phyloP scores from a whole-genome alignment of 768 basidiomycete genomes.

The Panus rudis region DNA sequence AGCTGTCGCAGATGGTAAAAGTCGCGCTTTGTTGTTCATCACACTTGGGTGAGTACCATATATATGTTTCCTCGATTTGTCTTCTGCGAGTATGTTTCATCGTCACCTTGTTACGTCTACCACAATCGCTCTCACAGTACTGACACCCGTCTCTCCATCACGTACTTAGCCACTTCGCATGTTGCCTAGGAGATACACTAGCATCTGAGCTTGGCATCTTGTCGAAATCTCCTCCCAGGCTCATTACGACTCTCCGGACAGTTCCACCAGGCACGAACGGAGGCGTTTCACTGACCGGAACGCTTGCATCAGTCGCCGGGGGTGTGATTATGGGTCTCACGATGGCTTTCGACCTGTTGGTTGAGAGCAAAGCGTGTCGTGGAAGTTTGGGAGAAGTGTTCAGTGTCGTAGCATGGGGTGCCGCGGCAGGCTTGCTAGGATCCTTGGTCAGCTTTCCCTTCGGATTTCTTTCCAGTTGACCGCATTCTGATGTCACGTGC shows the following conservation, averaged over 20 bases:
- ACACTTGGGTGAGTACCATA: constrained; percentile 61
- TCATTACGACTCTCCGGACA: constrained; percentile 68
- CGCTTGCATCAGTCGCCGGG: constrained; percentile 63
- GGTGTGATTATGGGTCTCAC: constrained; percentile 65
- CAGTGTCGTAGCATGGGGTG: constrained; percentile 52
- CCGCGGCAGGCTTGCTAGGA: constrained; percentile 64
- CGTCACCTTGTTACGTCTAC: not conserved
- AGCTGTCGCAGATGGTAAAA: constrained; percentile 40
- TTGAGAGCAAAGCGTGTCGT: constrained; percentile 58
- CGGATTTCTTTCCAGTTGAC: not conserved
- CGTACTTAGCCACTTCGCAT: constrained; percentile 75
- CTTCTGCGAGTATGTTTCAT: too few species aligned
- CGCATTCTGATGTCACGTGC: constrained; percentile 4
- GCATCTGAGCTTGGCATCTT: constrained; percentile 92
- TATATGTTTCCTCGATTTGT: too few species aligned
- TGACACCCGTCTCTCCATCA: not conserved
- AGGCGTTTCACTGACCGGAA: constrained; percentile 71
- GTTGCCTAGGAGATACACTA: constrained; percentile 86
- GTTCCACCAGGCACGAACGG: constrained; percentile 93
- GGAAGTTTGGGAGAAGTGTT: constrained; percentile 31
- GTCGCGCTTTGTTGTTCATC: constrained; percentile 54
- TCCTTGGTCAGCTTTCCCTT: constrained; percentile 51
- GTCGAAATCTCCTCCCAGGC: constrained; percentile 55
- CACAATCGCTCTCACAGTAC: not conserved
- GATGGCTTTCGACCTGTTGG: constrained; percentile 45